These are phyloP conservation scores for Nectriaceae sp. DNA, from an alignment of 2,329 filamentous ascomycete species.

Conservation along the genomic window DNA sequence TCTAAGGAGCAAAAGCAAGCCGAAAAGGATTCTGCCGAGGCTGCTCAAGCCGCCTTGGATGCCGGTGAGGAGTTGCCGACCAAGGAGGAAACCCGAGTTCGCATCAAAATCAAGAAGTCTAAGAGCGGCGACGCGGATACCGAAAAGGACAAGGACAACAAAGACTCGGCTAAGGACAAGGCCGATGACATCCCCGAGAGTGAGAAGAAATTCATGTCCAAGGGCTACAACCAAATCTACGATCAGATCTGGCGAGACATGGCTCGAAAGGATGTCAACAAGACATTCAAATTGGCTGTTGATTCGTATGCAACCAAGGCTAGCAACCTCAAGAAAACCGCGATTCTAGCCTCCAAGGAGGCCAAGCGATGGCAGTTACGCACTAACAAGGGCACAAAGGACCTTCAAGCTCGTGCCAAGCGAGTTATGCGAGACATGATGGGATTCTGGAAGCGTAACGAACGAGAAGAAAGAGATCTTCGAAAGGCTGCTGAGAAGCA, in stretches of 20 bases:
- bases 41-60: conserved; percentile 81
- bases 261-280: conserved; percentile 88
- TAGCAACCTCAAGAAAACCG: conserved; percentile 97
- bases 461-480: conserved; percentile 92
- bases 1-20: conserved; percentile 84
- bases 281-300: conserved; percentile 85
- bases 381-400: conserved; percentile 98
- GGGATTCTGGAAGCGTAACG: conserved; percentile 98
- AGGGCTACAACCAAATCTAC: conserved; percentile 95
- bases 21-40: conserved; percentile 81
- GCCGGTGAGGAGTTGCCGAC: conserved; percentile 70
- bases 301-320: conserved; percentile 84
- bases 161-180: conserved; percentile 51
- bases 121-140: conserved; percentile 46
- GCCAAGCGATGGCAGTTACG: conserved; percentile 95
- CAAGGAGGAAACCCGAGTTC: conserved; percentile 60
- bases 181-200: conserved; percentile 54
- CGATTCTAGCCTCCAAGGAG: conserved; percentile 94
- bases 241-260: conserved; percentile 97
- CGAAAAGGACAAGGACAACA: conserved; percentile 46
- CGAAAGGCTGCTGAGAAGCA: conserved; percentile 93
- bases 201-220: conserved; percentile 75
- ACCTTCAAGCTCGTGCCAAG: conserved; percentile 94
- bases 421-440: conserved; percentile 99
- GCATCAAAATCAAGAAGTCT: conserved; percentile 63